Conservation (phyloP, 2,329 filamentous ascomycete species). For the Albifimbria verrucaria region DNA sequence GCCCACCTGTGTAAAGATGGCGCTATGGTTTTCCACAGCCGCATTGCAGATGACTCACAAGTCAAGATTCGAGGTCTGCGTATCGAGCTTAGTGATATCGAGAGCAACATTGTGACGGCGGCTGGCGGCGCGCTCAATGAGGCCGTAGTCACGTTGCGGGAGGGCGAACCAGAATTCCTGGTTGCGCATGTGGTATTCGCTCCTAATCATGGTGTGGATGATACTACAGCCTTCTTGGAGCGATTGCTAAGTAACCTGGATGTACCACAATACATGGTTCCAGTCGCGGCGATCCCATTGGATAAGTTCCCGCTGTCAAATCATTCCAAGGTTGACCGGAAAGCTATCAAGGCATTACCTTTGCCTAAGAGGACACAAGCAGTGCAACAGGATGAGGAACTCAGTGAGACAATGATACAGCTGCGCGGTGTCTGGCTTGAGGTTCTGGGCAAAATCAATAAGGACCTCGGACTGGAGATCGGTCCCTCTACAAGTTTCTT, state of each 20-base stretch:
- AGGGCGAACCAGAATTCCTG: constrained; percentile 10
- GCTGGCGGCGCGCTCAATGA: constrained; percentile 9
- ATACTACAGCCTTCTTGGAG: constrained; percentile 9
- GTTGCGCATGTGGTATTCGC: constrained; percentile 22
- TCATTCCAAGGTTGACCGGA: constrained; percentile 29
- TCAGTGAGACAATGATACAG: constrained; percentile 12
- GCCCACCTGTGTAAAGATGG: constrained; percentile 30
- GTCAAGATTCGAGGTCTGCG: constrained; percentile 40
- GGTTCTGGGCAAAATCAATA: not conserved
- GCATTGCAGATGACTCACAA: constrained; percentile 35
- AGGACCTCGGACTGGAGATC: constrained; percentile 8
- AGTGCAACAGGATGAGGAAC: constrained; percentile 1
- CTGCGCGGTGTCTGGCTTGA: constrained; percentile 8
- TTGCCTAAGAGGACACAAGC: constrained; percentile 13
- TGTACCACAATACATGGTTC: constrained; percentile 33
- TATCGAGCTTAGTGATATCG: constrained; percentile 41
- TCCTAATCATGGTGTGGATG: not conserved
- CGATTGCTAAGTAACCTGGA: constrained; percentile 12
- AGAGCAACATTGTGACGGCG: constrained; percentile 14
- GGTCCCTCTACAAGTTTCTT: constrained; percentile 34
- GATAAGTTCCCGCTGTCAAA: constrained; percentile 24
- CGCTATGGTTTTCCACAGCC: constrained; percentile 26
- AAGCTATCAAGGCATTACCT: constrained; percentile 18
- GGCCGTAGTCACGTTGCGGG: constrained; percentile 15
- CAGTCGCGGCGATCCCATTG: constrained; percentile 21